phyloP scores from a whole-genome alignment of 805 yeast genomes.

The Hagleromyces aurorensis region DNA sequence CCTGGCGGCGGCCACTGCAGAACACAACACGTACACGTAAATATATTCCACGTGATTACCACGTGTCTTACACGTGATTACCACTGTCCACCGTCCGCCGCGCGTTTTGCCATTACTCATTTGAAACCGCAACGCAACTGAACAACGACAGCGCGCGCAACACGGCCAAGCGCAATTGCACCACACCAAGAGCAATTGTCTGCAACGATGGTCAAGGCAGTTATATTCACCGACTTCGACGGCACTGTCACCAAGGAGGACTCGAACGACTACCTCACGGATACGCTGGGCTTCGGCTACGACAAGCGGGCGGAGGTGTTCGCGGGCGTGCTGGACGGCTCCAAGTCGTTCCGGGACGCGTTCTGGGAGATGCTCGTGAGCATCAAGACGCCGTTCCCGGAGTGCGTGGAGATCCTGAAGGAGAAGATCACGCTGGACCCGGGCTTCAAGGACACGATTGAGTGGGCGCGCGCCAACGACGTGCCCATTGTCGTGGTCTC shows the following conservation, averaged over 20 bases:
- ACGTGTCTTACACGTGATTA: too few species aligned
- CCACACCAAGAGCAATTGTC: too few species aligned
- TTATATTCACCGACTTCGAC: slow-evolving; percentile 95
- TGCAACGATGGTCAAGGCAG: slow-evolving; percentile 53
- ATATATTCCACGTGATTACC: too few species aligned
- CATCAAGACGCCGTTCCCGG: slow-evolving; percentile 63
- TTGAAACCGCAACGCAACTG: too few species aligned
- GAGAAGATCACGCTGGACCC: slow-evolving; percentile 73
- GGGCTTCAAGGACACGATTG: slow-evolving; percentile 75
- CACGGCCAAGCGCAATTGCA: too few species aligned
- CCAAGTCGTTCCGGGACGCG: slow-evolving; percentile 69
- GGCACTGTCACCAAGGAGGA: slow-evolving; percentile 96
- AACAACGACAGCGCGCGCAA: too few species aligned
- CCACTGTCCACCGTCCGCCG: too few species aligned
- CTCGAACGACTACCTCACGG: slow-evolving; percentile 87
- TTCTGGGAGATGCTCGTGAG: slow-evolving; percentile 81
- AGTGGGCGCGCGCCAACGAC: slow-evolving; percentile 63
- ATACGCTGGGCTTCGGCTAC: slow-evolving; percentile 78
- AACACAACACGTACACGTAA: too few species aligned
- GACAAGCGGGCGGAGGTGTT: slow-evolving; percentile 59
- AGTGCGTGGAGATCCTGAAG: slow-evolving; percentile 66
- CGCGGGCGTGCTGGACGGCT: slow-evolving; percentile 62
- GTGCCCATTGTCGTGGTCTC: slow-evolving; percentile 86
- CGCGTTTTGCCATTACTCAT: too few species aligned
- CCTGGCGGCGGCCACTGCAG: too few species aligned